Conservation (phyloP, 2,329 filamentous ascomycete genomes). For the Trichoderma sp. region DNA sequence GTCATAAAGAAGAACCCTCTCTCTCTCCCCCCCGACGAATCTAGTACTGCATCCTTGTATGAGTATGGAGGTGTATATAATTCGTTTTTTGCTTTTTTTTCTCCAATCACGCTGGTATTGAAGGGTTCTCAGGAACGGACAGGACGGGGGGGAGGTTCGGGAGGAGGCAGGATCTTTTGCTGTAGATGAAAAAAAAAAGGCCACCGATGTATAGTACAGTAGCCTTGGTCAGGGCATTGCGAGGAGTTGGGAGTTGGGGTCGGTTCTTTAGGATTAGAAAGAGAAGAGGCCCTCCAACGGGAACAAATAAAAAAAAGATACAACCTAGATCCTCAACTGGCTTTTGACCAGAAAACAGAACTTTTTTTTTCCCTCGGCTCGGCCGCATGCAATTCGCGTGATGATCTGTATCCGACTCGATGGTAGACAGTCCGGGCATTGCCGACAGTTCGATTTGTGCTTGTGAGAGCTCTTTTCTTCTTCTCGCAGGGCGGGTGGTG, state of each 20-base stretch:
- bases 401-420: neutral
- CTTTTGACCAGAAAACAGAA: neutral
- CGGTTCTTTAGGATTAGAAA: conserved; percentile 33
- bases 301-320: conserved; percentile 26
- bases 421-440: neutral
- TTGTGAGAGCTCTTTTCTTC: neutral
- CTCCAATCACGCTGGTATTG: conserved; percentile 10
- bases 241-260: conserved; percentile 41
- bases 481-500: neutral
- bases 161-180: neutral
- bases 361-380: neutral
- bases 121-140: conserved; percentile 19
- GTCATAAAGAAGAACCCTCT: conserved; percentile 28
- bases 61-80: conserved; percentile 27
- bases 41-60: conserved; percentile 29
- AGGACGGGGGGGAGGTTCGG: conserved; percentile 9
- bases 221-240: conserved; percentile 37
- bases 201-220: conserved; percentile 27
- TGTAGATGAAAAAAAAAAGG: conserved; percentile 11
- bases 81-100: conserved; percentile 13
- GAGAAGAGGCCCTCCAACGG: conserved; percentile 29
- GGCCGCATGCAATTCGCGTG: neutral
- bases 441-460: neutral
- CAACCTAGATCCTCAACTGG: neutral
- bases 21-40: neutral